phyloP scores from a whole-genome alignment of 148 eudicot species.

The Cornus florida region DNA sequence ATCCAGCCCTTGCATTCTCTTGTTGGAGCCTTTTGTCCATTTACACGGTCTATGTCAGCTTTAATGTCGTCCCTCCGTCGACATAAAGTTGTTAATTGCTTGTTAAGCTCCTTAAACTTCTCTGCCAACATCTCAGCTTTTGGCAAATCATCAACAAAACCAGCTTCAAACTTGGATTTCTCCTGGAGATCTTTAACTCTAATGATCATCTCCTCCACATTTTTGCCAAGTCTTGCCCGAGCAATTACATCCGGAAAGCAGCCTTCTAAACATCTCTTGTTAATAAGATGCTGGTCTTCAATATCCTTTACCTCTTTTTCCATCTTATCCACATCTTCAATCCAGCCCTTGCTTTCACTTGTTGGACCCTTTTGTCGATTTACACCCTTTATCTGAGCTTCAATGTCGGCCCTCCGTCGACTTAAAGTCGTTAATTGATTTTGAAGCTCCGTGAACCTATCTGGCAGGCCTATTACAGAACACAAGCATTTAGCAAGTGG shows the following conservation, averaged over 20 bases:
- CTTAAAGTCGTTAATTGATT: not conserved
- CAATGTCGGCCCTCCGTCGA: not conserved
- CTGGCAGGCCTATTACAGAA: not conserved
- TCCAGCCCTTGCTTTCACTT: not conserved
- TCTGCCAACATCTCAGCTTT: not conserved
- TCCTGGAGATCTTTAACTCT: not conserved
- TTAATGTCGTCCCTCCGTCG: not conserved
- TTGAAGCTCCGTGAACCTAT: not conserved
- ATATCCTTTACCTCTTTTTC: slow-evolving; percentile 23
- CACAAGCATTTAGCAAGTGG: not conserved
- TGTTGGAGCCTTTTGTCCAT: not conserved
- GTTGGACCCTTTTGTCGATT: not conserved
- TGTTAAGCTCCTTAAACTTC: not conserved
- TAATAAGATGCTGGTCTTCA: slow-evolving; percentile 22
- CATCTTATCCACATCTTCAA: not conserved
- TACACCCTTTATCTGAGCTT: not conserved
- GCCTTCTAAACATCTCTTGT: slow-evolving; percentile 10
- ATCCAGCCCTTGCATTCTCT: not conserved
- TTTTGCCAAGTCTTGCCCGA: not conserved
- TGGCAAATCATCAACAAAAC: not conserved
- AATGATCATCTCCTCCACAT: not conserved
- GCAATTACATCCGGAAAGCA: not conserved
- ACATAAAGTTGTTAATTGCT: not conserved
- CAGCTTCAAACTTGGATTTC: not conserved
- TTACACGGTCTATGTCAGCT: no score